Evolutionary conservation across 208 protist species (phyloP).

Genomic region (Acanthamoeba triangularis): DNA sequence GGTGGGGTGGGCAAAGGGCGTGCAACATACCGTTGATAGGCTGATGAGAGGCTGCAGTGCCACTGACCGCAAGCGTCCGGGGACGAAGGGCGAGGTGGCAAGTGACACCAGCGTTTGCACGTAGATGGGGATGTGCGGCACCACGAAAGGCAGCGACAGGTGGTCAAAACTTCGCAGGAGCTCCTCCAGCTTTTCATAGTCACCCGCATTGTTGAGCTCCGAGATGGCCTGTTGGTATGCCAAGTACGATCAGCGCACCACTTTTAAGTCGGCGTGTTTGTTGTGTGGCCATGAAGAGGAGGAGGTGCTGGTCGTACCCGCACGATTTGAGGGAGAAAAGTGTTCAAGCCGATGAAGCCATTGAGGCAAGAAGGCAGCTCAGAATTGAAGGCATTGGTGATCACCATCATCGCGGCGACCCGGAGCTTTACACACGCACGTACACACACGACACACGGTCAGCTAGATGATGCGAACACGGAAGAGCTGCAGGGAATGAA

Average conservation of each 20-base stretch:
- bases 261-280: too few species aligned
- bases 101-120: background rate
- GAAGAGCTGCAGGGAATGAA: background rate
- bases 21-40: background rate
- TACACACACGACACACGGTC: background rate
- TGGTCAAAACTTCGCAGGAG: slow-evolving; percentile 25
- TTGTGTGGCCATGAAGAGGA: background rate
- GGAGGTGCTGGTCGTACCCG: background rate
- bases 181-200: slow-evolving; percentile 55
- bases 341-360: background rate
- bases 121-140: background rate
- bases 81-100: background rate
- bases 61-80: background rate
- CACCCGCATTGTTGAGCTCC: background rate
- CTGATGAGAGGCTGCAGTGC: background rate
- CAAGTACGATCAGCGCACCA: too few species aligned
- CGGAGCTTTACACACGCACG: background rate
- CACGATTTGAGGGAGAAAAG: background rate
- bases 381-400: slow-evolving; percentile 37
- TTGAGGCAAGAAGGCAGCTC: slow-evolving; percentile 36
- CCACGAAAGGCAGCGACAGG: slow-evolving; percentile 2
- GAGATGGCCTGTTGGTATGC: too few species aligned
- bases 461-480: background rate
- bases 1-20: background rate
- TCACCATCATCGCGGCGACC: slow-evolving; percentile 12